Percentiles rank a stretch among this genome's conserved stretches.
Evolutionary conservation across 2,329 filamentous ascomycete species (phyloP).

Genomic region (Mycosphaerella arachidis): DNA sequence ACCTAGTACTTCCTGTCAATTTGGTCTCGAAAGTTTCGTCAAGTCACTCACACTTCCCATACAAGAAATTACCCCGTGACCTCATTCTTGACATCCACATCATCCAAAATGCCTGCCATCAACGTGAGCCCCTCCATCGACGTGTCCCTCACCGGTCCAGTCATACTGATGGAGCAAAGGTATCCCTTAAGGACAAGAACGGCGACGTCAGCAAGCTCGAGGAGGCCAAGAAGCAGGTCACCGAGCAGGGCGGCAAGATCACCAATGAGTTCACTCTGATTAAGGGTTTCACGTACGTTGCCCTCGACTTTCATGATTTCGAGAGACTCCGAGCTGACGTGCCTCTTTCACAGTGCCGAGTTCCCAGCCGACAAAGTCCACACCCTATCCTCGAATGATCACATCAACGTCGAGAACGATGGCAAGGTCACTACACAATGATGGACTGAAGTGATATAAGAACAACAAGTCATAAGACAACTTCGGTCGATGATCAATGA

Average conservation of each 20-base stretch:
- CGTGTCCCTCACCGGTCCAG: neutral
- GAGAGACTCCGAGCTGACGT: neutral
- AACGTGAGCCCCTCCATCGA: constrained; percentile 24
- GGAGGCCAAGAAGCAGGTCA: constrained; percentile 69
- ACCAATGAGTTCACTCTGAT: constrained; percentile 78
- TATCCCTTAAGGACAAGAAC: constrained; percentile 68
- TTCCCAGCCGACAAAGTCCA: constrained; percentile 64
- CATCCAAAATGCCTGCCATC: constrained; percentile 23
- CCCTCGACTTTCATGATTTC: neutral
- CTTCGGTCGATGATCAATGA: neutral
- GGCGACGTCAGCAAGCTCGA: constrained; percentile 63
- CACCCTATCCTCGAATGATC: constrained; percentile 63
- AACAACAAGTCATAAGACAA: neutral
- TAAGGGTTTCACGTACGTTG: constrained; percentile 84
- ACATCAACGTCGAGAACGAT: constrained; percentile 77
- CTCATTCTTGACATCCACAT: constrained; percentile 6
- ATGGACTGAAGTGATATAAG: neutral
- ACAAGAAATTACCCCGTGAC: neutral
- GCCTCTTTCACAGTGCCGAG: neutral
- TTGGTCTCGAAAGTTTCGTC: neutral
- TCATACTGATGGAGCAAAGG: constrained; percentile 48
- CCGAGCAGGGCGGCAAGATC: constrained; percentile 76
- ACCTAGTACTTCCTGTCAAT: neutral
- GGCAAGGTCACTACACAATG: constrained; percentile 66
- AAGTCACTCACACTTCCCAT: neutral